Evolutionary conservation across 768 basidiomycete species (phyloP).

Genomic region (Psilocybe tampanensis): DNA sequence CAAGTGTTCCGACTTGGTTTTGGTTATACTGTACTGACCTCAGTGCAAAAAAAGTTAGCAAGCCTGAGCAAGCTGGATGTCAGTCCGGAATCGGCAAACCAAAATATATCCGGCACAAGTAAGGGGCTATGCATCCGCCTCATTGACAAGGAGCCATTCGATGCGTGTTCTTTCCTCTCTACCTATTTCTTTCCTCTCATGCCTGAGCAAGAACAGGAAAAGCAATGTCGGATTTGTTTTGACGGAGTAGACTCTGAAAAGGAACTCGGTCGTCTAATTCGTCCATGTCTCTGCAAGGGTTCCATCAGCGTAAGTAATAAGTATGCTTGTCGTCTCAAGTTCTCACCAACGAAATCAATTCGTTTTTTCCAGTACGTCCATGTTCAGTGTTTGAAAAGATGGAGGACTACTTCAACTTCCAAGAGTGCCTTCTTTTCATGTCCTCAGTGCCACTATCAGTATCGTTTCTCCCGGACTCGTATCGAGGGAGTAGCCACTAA

Average conservation of each 20-base stretch:
- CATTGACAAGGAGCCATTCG: background rate
- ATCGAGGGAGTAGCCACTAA: conserved; percentile 79
- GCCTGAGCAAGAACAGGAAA: conserved; percentile 54
- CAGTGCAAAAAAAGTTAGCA: too few relatives aligned
- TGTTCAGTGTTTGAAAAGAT: conserved; percentile 73
- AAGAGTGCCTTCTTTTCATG: conserved; percentile 76
- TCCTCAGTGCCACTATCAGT: conserved; percentile 78
- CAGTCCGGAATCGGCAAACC: conserved; percentile 6
- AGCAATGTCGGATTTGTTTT: conserved; percentile 85
- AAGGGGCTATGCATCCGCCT: background rate
- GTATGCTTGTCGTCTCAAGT: background rate
- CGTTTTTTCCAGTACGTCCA: conserved; percentile 68
- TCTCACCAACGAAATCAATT: background rate
- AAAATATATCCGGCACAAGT: conserved; percentile 6
- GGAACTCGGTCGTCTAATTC: conserved; percentile 74
- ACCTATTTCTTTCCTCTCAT: conserved; percentile 10
- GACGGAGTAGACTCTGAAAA: conserved; percentile 63
- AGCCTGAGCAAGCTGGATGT: too few relatives aligned
- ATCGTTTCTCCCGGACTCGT: conserved; percentile 74
- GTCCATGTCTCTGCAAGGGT: conserved; percentile 80
- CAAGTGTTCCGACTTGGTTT: background rate
- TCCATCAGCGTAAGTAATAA: conserved; percentile 60
- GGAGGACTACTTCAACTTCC: conserved; percentile 68
- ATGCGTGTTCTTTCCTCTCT: background rate
- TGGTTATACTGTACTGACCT: too few relatives aligned